Evolutionary conservation across 2,329 filamentous ascomycete genomes (phyloP), one percentile per base, ranked within the genome.

Genomic region (Cucurbitaria berberidis): DNA sequence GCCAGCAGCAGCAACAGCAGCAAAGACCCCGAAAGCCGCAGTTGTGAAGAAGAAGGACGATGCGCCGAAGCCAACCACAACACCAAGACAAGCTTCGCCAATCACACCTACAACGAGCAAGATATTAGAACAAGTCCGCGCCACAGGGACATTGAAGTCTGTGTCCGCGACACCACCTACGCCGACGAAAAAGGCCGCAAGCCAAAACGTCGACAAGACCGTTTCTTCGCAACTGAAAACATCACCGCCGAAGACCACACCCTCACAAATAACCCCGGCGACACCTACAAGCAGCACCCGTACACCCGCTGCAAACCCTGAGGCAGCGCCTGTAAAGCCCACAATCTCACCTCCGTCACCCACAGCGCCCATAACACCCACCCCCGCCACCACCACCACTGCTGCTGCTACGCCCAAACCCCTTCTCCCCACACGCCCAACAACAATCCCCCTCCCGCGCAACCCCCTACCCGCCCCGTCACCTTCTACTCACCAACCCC

Each of bases 201-300:
- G 29, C 11, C 13, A 15, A 9, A 39, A 32, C 5, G 30, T 16
- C 35, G 10, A 39, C 35, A 42, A 39, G 19, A 5, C 8, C 18
- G 16, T 18, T 16, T 16, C 49, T 16, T 10, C 45, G 13, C 27
- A 43, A 40, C 27, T 39, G 15, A 29, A 41, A 24, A 5, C 41
- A 13, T 34, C 43, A 21, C 6, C 45, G 6, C 16, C 48, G 35
- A 50, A 42, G 21, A 9, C 46, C 16, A 3, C 29, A 15, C 27
- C 38, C 21, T 22, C 43, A 21, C 36, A 41, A 49, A 84, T 0
- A 85, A 86, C 1, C 72, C 81, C 15, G 82, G 85, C 51, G 82
- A 84, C 18, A 83, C 88, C 57, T 84, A 89, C 57, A n/a, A 42
- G 26, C 18, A 19, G 10, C 11, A 16, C 40, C 16, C 24, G 24